These are phyloP conservation scores for Prototheca wickerhamii DNA, from an alignment of 163 green algal species.

Conservation along the genomic window DNA sequence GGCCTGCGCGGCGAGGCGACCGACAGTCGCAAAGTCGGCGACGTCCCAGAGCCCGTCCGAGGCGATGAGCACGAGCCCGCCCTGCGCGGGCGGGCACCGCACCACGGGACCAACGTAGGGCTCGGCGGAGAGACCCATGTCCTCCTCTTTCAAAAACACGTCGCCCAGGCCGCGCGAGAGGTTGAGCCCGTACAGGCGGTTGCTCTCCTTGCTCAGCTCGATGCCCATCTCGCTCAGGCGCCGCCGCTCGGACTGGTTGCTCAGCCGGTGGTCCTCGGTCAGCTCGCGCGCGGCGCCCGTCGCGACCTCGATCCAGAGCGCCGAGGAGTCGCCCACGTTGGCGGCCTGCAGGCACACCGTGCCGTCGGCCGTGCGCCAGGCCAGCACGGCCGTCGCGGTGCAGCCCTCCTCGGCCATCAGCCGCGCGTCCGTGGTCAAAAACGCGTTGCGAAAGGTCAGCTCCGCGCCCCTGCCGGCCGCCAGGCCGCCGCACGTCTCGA, in stretches of 20 bases:
- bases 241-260: slow-evolving; percentile 46
- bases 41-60: slow-evolving; percentile 81
- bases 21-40: slow-evolving; percentile 30
- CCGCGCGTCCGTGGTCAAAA: slow-evolving; percentile 45
- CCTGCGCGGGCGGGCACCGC: slow-evolving; percentile 15
- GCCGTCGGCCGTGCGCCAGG: slow-evolving; percentile 33
- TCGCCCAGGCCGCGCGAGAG: slow-evolving; percentile 73
- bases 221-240: slow-evolving; percentile 40
- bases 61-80: slow-evolving; percentile 55
- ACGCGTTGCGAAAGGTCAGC: slow-evolving; percentile 20
- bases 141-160: slow-evolving; percentile 56
- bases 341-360: slow-evolving; percentile 45
- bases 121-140: slow-evolving; percentile 66
- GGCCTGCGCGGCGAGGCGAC: slow-evolving; percentile 16
- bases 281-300: slow-evolving; percentile 14
- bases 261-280: slow-evolving; percentile 58
- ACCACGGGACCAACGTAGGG: slow-evolving; percentile 43
- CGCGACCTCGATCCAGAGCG: slow-evolving; percentile 35
- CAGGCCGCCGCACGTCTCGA: neutral
- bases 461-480: neutral
- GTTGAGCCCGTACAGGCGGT: slow-evolving; percentile 73
- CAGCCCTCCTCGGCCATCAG: slow-evolving; percentile 57
- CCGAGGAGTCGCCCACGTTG: slow-evolving; percentile 74
- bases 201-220: slow-evolving; percentile 26
- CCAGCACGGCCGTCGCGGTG: slow-evolving; percentile 65